Percentiles rank a stretch among this genome's conserved stretches.
phyloP scores from a whole-genome alignment of 2,329 filamentous ascomycete species.

The Penicillium sp. region DNA sequence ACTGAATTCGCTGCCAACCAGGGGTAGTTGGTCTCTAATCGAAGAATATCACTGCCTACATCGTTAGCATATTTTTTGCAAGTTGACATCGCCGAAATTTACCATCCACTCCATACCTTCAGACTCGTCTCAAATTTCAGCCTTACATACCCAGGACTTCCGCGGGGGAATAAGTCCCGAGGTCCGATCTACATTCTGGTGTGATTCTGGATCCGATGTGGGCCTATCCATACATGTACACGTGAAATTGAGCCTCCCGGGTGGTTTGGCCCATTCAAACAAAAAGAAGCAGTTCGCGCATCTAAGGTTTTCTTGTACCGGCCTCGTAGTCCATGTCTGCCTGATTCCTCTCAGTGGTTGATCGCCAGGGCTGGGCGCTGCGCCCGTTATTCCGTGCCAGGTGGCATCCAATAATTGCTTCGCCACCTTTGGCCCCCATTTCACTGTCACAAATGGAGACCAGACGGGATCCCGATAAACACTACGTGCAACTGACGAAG shows the following conservation, averaged over 20 bases:
- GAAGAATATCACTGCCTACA: background rate
- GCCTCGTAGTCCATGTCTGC: slow-evolving; percentile 1
- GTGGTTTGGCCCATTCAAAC: slow-evolving; percentile 1
- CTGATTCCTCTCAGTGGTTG: background rate
- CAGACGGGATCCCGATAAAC: slow-evolving; percentile 38
- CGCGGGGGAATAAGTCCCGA: background rate
- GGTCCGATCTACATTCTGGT: slow-evolving; percentile 5
- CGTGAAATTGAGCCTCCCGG: slow-evolving; percentile 16
- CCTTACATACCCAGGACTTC: background rate
- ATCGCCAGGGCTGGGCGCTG: background rate
- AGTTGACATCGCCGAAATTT: background rate
- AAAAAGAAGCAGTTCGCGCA: background rate
- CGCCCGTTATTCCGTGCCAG: background rate
- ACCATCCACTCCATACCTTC: background rate
- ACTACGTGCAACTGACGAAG: slow-evolving; percentile 37
- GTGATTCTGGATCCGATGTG: background rate
- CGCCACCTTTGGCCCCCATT: background rate
- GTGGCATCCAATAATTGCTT: background rate
- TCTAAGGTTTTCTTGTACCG: background rate
- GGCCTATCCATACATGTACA: background rate
- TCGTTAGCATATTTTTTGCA: slow-evolving; percentile 1
- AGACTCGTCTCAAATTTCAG: background rate
- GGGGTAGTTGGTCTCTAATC: background rate
- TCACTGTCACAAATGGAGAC: background rate
- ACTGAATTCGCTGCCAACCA: background rate